Evolutionary conservation across 768 basidiomycete species (phyloP).

Genomic region (Rhizopogon vinicolor): DNA sequence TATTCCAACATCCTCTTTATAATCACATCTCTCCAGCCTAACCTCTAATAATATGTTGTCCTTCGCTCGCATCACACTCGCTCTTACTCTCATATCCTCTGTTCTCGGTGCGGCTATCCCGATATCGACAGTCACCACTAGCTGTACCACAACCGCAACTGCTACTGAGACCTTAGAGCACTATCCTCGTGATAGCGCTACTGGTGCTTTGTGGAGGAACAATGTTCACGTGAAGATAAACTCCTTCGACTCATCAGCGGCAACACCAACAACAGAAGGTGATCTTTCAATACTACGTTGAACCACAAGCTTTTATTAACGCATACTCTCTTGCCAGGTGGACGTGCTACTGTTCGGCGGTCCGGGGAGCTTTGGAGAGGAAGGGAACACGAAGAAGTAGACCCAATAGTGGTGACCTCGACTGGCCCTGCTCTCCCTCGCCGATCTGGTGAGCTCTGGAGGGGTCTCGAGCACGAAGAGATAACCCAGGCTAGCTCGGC

Average conservation of each 20-base stretch:
- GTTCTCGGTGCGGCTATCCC: slow-evolving; percentile 13
- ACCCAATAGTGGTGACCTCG: no score
- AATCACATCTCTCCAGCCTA: not conserved
- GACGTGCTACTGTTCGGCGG: not conserved
- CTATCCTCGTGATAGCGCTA: no score
- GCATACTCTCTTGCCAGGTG: not conserved
- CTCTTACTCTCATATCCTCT: slow-evolving; percentile 7
- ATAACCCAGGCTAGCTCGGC: not conserved
- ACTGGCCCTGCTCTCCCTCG: no score
- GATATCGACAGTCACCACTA: not conserved
- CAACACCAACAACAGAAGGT: no score
- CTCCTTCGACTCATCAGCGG: no score
- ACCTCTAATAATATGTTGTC: not conserved
- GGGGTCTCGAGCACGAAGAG: not conserved
- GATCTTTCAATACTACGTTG: no score
- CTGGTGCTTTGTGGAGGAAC: no score
- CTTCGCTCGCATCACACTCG: not conserved
- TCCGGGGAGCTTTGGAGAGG: not conserved
- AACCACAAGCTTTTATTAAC: not conserved
- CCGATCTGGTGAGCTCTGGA: not conserved
- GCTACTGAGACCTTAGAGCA: no score
- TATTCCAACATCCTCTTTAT: not conserved
- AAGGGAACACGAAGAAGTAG: no score
- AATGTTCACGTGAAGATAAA: no score
- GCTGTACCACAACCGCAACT: no score